Evolutionary conservation across 2,329 filamentous ascomycete genomes (phyloP), one percentile per base, ranked within the genome.

Genomic region (Rhynchosporium agropyri): DNA sequence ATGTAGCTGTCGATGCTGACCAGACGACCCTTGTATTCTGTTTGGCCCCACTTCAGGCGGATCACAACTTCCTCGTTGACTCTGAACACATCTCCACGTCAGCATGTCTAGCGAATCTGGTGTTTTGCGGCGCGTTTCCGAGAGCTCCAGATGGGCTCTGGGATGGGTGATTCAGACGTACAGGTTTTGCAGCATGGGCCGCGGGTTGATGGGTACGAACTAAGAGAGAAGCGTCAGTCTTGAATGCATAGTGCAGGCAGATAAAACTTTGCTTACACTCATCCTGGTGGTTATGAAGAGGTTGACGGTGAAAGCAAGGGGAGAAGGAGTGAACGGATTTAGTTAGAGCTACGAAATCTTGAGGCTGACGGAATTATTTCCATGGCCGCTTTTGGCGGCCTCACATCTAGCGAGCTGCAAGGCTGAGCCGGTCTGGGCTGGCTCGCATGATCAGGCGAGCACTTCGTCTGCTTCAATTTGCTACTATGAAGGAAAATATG

Each of bases 1-100:
- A 99, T 98, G 82, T 99, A 99, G 75, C 90, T 92, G 80, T 99
- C 95, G 74, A 96, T 91, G 72, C 90, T 94, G 74, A 97, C 90
- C 67, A 99, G 86, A 69, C 86, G 86, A 76, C 95, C 95, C 77
- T 94, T 96, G 85, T 99, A 99, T 78, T 99, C 95, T 64, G 92
- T 95, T 78, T 97, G 89, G 72, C 92, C 92, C 95, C 95, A 99
- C 84, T 99, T 99, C 68, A 99, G 85, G 72, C 93, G 91, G 68
- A 99, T 90, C 67, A 93, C 83, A 74, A 99, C 88, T 74, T 94
- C 86, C 77, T 96, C 90, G 81, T 96, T 90, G 79, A 99, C 90
- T 68, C 89, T 92, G 68, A 68, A n/a, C 65, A 63, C 7, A 20
- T 54, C 12, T 26, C 9, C 9, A 40, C 28, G 20, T 54, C 51